Evolutionary conservation across 139 green algal genomes (phyloP).

Genomic region (Chlorella sp.): DNA sequence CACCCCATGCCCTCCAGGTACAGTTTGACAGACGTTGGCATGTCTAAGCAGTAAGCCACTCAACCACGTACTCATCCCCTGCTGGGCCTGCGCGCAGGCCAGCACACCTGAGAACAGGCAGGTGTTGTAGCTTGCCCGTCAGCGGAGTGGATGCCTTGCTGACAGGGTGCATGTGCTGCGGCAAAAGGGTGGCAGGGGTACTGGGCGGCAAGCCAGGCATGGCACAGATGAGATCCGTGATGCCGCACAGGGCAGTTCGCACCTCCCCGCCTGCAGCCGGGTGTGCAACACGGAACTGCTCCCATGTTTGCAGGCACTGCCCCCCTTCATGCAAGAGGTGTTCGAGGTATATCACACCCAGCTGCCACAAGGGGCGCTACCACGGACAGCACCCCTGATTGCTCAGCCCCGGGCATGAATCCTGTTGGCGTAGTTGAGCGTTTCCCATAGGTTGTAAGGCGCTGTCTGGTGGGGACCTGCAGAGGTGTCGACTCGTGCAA

Average conservation of each 20-base stretch:
- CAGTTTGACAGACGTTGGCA: background rate
- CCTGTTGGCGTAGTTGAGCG: background rate
- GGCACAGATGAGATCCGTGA: background rate
- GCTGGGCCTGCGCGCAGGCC: background rate
- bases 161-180: background rate
- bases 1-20: background rate
- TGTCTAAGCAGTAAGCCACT: background rate
- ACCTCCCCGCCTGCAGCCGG: background rate
- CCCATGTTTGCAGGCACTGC: background rate
- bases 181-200: background rate
- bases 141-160: background rate
- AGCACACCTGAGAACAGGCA: background rate
- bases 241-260: background rate
- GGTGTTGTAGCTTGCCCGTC: background rate
- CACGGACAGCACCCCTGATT: background rate
- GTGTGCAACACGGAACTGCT: background rate
- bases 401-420: background rate
- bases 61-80: background rate
- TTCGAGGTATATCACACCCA: background rate
- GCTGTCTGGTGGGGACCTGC: background rate
- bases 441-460: background rate
- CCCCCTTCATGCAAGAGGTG: background rate
- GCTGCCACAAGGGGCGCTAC: background rate
- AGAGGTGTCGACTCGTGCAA: background rate
- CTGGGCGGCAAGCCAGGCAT: background rate